Percentiles rank a stretch among this genome's conserved stretches.
Evolutionary conservation across 768 basidiomycete genomes (phyloP).

Genomic region (Rhizopogon vesiculosus): DNA sequence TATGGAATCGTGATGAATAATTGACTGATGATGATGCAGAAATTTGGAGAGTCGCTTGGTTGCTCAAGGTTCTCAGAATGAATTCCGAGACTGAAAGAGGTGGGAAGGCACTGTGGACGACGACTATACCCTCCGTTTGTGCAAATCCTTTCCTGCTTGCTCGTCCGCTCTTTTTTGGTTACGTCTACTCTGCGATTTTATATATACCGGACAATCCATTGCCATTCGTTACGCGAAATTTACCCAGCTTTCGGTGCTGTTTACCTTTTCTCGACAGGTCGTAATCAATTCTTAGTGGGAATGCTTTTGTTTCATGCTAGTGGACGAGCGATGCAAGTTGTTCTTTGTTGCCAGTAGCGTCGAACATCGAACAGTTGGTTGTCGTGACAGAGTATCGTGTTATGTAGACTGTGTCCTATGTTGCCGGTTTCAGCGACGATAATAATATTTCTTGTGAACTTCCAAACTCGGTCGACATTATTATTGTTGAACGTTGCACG

Average conservation of each 20-base stretch:
- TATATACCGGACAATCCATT: constrained; percentile 30
- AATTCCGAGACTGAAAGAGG: constrained; percentile 62
- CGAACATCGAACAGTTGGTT: too few relatives aligned
- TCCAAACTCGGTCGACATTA: too few relatives aligned
- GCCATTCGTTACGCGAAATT: constrained; percentile 28
- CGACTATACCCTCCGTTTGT: constrained; percentile 29
- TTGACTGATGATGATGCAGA: constrained; percentile 30
- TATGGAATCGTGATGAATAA: constrained; percentile 1
- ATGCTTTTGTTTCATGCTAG: neutral
- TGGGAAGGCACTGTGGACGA: constrained; percentile 19
- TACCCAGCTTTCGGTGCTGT: constrained; percentile 23
- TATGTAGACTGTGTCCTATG: too few relatives aligned
- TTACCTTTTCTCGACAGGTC: constrained; percentile 10
- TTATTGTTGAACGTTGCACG: too few relatives aligned
- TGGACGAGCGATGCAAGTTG: too few relatives aligned
- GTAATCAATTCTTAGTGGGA: constrained; percentile 15
- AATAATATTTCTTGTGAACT: too few relatives aligned
- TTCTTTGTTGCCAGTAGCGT: too few relatives aligned
- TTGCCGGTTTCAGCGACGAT: too few relatives aligned
- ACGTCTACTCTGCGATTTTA: constrained; percentile 30
- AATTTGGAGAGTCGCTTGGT: constrained; percentile 89
- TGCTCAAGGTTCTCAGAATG: constrained; percentile 79
- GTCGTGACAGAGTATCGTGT: too few relatives aligned
- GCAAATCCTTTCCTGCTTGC: constrained; percentile 31
- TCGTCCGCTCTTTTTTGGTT: constrained; percentile 28